These are phyloP conservation scores for Fomitopsis betulina DNA, from an alignment of 1,284 basidiomycete genomes.

Conservation along the genomic window DNA sequence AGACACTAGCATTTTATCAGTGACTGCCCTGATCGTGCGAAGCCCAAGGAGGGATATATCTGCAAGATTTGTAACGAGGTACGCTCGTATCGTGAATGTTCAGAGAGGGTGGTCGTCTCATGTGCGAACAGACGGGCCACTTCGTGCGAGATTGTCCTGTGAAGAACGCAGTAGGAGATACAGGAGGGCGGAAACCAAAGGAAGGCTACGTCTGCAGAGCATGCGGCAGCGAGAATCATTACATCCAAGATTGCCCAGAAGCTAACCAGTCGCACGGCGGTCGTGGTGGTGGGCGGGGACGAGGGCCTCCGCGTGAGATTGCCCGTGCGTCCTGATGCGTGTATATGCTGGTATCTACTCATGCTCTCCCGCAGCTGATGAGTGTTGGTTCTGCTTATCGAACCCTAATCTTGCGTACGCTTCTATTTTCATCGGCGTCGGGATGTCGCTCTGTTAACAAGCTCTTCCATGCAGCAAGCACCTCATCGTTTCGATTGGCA, in stretches of 20 bases:
- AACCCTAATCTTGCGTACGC: conserved; percentile 83
- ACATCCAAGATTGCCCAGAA: conserved; percentile 82
- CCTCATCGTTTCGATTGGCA: conserved; percentile 88
- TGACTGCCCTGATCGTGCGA: conserved; percentile 67
- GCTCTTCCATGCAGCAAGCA: conserved; percentile 64
- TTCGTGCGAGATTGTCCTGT: conserved; percentile 85
- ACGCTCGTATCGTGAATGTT: conserved; percentile 8
- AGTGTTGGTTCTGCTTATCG: conserved; percentile 96
- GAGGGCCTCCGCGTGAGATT: conserved; percentile 72
- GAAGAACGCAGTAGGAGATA: conserved; percentile 68
- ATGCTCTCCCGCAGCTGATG: conserved; percentile 54
- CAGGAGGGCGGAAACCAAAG: conserved; percentile 73
- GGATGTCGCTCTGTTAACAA: not conserved
- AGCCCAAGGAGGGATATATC: conserved; percentile 81
- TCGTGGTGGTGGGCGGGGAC: conserved; percentile 32
- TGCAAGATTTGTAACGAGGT: conserved; percentile 78
- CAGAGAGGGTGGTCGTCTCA: not conserved
- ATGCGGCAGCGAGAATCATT: conserved; percentile 81
- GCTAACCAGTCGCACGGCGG: conserved; percentile 46
- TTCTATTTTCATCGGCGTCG: conserved; percentile 5
- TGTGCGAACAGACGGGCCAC: conserved; percentile 60
- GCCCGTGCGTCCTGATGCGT: conserved; percentile 42
- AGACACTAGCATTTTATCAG: conserved; percentile 65
- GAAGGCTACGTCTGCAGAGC: conserved; percentile 85
- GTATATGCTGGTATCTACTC: conserved; percentile 3